Conservation (phyloP, 306 rosid genomes). For the Cucumis sativus region DNA sequence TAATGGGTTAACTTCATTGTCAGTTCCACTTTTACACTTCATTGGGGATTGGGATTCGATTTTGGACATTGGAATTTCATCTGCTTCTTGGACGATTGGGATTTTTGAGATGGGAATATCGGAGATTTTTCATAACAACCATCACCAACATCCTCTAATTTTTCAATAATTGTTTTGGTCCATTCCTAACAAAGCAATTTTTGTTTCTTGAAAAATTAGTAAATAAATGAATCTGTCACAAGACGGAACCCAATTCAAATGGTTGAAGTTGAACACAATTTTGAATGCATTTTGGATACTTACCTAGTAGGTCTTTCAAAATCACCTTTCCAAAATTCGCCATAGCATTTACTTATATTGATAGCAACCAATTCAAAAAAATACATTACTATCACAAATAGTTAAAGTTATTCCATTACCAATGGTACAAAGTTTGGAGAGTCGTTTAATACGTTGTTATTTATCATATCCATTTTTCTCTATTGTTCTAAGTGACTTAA, state of each 20-base stretch:
- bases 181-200: not conserved
- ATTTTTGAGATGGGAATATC: not conserved
- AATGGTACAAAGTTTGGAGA: too few relatives aligned
- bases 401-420: too few relatives aligned
- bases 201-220: not conserved
- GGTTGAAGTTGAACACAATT: not conserved
- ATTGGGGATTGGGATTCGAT: not conserved
- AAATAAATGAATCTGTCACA: too few relatives aligned
- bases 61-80: not conserved
- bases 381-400: too few relatives aligned
- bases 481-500: too few relatives aligned
- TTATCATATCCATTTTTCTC: too few relatives aligned
- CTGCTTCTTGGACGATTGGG: not conserved
- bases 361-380: too few relatives aligned
- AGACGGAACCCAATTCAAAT: not conserved
- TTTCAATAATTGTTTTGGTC: not conserved
- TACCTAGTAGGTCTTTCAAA: not conserved
- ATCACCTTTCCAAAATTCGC: too few relatives aligned
- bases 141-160: not conserved
- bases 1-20: conserved; percentile 3
- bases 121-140: not conserved
- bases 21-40: not conserved
- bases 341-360: too few relatives aligned
- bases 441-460: too few relatives aligned
- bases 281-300: not conserved